phyloP scores from a whole-genome alignment of 1,284 basidiomycete genomes.

The Rhodotorula sp. region DNA sequence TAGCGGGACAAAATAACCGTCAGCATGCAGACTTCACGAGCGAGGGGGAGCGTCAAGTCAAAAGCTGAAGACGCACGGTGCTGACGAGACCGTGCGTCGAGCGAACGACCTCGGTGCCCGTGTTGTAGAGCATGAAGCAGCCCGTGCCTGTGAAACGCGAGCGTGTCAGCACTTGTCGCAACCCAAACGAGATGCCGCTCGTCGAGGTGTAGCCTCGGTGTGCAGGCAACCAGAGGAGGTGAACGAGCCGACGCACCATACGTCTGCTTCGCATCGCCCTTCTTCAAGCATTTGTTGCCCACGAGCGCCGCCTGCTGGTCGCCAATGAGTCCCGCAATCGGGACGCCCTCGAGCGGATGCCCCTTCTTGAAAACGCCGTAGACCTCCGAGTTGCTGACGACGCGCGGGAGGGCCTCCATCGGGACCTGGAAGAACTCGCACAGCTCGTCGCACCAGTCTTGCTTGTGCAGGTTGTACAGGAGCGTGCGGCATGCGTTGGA shows the following conservation, averaged over 20 bases:
- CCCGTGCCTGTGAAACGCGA: slow-evolving; percentile 69
- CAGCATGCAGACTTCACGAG: not conserved
- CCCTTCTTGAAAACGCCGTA: slow-evolving; percentile 66
- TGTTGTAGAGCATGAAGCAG: slow-evolving; percentile 92
- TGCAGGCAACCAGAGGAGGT: no score
- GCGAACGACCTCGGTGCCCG: slow-evolving; percentile 80
- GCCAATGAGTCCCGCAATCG: slow-evolving; percentile 87
- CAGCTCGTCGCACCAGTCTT: slow-evolving; percentile 80
- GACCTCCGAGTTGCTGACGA: slow-evolving; percentile 88
- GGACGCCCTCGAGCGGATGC: slow-evolving; percentile 72
- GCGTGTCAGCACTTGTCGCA: not conserved
- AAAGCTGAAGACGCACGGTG: slow-evolving; percentile 61
- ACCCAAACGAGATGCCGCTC: not conserved
- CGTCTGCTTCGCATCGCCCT: slow-evolving; percentile 52
- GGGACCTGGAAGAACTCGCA: slow-evolving; percentile 86
- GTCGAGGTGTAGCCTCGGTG: not conserved
- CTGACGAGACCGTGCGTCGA: slow-evolving; percentile 85
- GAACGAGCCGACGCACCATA: slow-evolving; percentile 43
- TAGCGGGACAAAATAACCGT: not conserved
- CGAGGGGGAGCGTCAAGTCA: not conserved
- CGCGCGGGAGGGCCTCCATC: slow-evolving; percentile 73
- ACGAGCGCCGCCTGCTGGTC: slow-evolving; percentile 96
- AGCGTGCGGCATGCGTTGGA: slow-evolving; percentile 96
- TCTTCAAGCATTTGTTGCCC: slow-evolving; percentile 85
- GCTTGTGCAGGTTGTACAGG: slow-evolving; percentile 77